phyloP scores from a whole-genome alignment of 495 filamentous ascomycete genomes.

The Lichina pygmaea region DNA sequence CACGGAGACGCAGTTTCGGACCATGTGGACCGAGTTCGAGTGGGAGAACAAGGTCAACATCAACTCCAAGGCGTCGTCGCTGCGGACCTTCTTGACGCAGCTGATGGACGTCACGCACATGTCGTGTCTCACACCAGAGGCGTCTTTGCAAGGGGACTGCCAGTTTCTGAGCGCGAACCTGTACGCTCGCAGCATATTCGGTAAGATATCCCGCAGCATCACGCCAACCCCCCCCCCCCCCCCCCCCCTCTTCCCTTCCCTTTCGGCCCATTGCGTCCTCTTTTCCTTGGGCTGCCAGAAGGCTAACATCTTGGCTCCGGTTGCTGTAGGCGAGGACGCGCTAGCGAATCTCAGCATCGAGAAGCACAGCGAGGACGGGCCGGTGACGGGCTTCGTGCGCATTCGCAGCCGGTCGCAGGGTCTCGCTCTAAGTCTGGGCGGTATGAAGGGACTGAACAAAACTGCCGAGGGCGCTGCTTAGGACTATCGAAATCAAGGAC shows the following conservation, averaged over 20 bases:
- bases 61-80: constrained; percentile 78
- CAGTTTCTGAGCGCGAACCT: constrained; percentile 94
- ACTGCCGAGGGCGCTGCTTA: constrained; percentile 9
- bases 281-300: background rate
- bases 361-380: constrained; percentile 85
- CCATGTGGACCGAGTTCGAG: constrained; percentile 99
- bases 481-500: background rate
- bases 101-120: constrained; percentile 97
- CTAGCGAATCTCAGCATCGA: constrained; percentile 95
- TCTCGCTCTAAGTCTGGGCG: constrained; percentile 77
- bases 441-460: constrained; percentile 84
- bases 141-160: constrained; percentile 88
- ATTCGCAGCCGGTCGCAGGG: constrained; percentile 96
- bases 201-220: constrained; percentile 26
- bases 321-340: constrained; percentile 70
- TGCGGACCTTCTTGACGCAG: constrained; percentile 80
- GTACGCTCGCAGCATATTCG: constrained; percentile 94
- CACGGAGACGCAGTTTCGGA: constrained; percentile 94
- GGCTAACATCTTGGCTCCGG: constrained; percentile 8
- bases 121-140: constrained; percentile 91
- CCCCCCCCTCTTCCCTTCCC: too few species aligned
- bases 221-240: background rate
- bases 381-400: constrained; percentile 93
- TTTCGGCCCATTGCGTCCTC: background rate
- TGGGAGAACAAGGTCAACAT: constrained; percentile 99